Evolutionary conservation across 805 yeast species (phyloP), one percentile per base, ranked within the genome.

Genomic region (Candida easanensis): DNA sequence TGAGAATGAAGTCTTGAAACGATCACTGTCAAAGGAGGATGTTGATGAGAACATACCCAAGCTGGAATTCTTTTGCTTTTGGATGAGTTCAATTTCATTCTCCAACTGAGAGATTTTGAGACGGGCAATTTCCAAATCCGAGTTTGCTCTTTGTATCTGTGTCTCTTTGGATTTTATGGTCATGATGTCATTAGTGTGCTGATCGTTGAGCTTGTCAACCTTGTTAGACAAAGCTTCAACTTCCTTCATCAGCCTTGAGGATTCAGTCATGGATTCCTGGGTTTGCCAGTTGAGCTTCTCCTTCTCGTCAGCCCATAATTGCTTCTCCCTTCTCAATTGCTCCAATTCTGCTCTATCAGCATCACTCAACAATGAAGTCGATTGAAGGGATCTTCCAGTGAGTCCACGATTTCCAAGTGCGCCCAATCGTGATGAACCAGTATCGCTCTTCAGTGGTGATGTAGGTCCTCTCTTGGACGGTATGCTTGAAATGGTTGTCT

Each of bases 381-480:
- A 49, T 27, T 60, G 62, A 22, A 74, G 58, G 13, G 76, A 66
- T 48, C 77, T 64, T 2, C 71, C 73, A 0, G 77, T 67, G 22
- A 73, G 57, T 2, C 75, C 65, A n/a, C 59, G 55, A 26, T 38
- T 52, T 6, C 49, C 51, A 28, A 41, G 14, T 3, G 30, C 21
- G 4, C 56, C 52, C 19, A 56, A 37, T 35, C 51, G 60, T 50
- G 52, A 72, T 59, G 51, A 39, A 1, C 45, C 37, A 15, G 42
- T 39, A 1, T 58, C 58, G 32, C 74, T 61, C 53, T 79, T 82
- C 27, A 79, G 71, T 1, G 91, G 91, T 0, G 90, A 84, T 0
- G 86, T 69, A 0, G 91, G 86, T 0, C 76, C 73, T 48, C 93
- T 69, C 53, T 84, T 84, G 3, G 84, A 70, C 4, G 90, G 90